These are phyloP conservation scores for Saturnispora quitensis DNA, from an alignment of 805 yeast species.

Conservation along the genomic window DNA sequence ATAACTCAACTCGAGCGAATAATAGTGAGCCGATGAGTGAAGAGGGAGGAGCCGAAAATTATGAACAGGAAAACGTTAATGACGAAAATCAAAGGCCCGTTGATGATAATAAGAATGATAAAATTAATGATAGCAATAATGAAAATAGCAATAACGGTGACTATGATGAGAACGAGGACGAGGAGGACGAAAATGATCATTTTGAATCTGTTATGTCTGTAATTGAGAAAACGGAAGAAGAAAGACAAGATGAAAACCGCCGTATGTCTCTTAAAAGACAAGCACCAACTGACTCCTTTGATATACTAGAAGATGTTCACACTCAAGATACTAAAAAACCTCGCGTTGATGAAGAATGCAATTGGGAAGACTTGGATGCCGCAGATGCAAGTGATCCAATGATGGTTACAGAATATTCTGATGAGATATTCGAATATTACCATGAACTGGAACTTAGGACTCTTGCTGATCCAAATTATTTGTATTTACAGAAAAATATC, in stretches of 20 bases:
- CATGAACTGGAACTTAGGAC: constrained; percentile 64
- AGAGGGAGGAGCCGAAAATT: not conserved
- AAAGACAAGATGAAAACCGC: constrained; percentile 24
- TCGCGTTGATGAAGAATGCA: constrained; percentile 25
- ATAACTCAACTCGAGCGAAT: constrained; percentile 1
- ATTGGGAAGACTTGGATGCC: constrained; percentile 67
- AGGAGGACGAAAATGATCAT: constrained; percentile 1
- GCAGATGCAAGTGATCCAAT: constrained; percentile 65
- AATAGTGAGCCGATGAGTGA: constrained; percentile 1
- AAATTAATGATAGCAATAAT: not conserved
- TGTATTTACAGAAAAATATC: constrained; percentile 53
- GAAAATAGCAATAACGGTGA: not conserved
- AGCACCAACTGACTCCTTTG: constrained; percentile 42
- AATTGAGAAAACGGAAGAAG: constrained; percentile 21
- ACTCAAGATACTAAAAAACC: constrained; percentile 2
- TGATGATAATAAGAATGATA: not conserved
- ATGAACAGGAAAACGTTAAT: not conserved
- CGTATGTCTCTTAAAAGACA: constrained; percentile 37
- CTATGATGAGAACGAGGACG: not conserved
- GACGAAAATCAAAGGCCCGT: constrained; percentile 3
- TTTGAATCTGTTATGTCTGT: constrained; percentile 7
- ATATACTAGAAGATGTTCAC: constrained; percentile 24
- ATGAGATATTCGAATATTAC: constrained; percentile 75
- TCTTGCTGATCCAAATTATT: constrained; percentile 62
- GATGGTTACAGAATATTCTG: constrained; percentile 90